Percentiles rank a stretch among this genome's conserved stretches.
Conservation (phyloP, 1,284 basidiomycete species). For the Leccinum pseudoinsigne region DNA sequence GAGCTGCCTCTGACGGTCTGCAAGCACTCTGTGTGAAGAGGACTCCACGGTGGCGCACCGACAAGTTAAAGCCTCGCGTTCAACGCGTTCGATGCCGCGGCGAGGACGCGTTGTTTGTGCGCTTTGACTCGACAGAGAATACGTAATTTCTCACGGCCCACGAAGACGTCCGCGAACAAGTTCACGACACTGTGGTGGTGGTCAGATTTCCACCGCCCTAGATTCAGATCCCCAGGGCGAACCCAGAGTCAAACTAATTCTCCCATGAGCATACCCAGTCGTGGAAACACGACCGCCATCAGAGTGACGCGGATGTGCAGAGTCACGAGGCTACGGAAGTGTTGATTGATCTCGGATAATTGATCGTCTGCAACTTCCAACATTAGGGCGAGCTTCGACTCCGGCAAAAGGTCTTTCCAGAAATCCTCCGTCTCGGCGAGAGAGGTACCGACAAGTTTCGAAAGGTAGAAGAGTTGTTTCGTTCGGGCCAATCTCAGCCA, state of each 20-base stretch:
- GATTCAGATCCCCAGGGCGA: background rate
- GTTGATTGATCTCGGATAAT: conserved; percentile 54
- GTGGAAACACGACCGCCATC: conserved; percentile 88
- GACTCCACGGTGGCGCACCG: conserved; percentile 36
- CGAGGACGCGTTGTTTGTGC: conserved; percentile 24
- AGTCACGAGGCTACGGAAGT: conserved; percentile 77
- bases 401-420: conserved; percentile 57
- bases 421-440: conserved; percentile 72
- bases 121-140: conserved; percentile 8
- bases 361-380: conserved; percentile 53
- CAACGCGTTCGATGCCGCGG: conserved; percentile 17
- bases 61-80: conserved; percentile 10
- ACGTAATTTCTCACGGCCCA: conserved; percentile 29
- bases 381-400: conserved; percentile 62
- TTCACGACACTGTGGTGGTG: conserved; percentile 7
- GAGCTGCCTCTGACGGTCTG: conserved; percentile 34
- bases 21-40: conserved; percentile 24
- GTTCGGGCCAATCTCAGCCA: conserved; percentile 84
- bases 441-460: conserved; percentile 71
- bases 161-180: conserved; percentile 3
- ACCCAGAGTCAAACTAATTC: conserved; percentile 31
- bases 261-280: conserved; percentile 82
- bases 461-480: conserved; percentile 73
- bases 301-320: conserved; percentile 82
- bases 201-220: conserved; percentile 13